These are phyloP conservation scores for Persicaria maculosa DNA, from an alignment of 148 eudicot species.

Conservation along the genomic window DNA sequence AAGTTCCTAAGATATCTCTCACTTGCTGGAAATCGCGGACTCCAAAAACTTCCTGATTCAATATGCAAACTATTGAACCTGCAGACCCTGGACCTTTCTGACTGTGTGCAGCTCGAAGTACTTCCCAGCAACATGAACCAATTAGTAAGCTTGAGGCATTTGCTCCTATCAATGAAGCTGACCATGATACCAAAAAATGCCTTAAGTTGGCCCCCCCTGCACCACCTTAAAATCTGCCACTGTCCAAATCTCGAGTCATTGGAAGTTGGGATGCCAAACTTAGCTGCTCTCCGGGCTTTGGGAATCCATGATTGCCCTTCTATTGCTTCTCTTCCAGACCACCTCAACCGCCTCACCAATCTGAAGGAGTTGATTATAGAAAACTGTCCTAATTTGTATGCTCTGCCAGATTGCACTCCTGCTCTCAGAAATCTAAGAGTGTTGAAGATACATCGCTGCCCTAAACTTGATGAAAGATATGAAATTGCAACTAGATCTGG, in stretches of 20 bases:
- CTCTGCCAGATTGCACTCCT: background rate
- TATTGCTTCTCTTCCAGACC: background rate
- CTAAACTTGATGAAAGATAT: too few relatives aligned
- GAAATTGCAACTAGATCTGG: too few relatives aligned
- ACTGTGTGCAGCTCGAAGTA: background rate
- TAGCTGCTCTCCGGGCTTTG: background rate
- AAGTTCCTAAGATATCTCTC: constrained; percentile 22
- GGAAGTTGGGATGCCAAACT: background rate
- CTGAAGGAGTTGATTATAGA: background rate
- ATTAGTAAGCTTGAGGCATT: constrained; percentile 15
- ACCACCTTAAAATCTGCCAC: constrained; percentile 1
- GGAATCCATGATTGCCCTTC: background rate
- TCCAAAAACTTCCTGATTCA: constrained; percentile 5
- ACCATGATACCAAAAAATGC: background rate
- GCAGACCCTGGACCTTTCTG: constrained; percentile 6
- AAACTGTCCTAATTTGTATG: background rate
- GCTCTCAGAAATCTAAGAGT: too few relatives aligned
- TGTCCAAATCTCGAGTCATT: background rate
- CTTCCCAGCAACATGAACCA: constrained; percentile 16
- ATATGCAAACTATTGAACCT: constrained; percentile 16
- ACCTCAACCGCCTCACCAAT: background rate
- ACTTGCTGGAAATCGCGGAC: background rate
- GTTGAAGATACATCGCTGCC: too few relatives aligned
- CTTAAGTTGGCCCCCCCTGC: background rate
- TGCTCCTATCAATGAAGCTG: background rate